Evolutionary conservation across 1,284 basidiomycete genomes (phyloP).

Genomic region (Irpex sp.): DNA sequence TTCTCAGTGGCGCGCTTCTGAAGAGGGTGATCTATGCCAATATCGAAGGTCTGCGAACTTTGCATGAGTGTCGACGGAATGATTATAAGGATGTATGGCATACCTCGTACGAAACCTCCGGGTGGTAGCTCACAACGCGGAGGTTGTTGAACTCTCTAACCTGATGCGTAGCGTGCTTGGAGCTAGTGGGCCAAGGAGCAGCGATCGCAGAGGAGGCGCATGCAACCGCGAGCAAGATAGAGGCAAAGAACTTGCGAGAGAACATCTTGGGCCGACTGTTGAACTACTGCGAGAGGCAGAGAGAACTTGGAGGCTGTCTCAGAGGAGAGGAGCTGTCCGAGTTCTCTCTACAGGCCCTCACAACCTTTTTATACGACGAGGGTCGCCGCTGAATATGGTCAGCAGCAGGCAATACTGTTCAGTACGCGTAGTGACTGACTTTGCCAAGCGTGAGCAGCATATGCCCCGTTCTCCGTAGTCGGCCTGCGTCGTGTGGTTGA

Average conservation of each 20-base stretch:
- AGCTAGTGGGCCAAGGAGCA: conserved; percentile 23
- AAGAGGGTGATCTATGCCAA: not conserved
- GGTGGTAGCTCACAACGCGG: conserved; percentile 38
- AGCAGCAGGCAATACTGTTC: not conserved
- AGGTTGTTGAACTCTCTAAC: conserved; percentile 33
- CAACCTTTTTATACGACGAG: not conserved
- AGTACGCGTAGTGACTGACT: not conserved
- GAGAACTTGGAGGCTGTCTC: not conserved
- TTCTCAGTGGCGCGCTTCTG: not conserved
- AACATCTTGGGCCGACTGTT: conserved; percentile 14
- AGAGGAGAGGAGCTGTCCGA: not conserved
- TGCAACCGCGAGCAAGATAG: conserved; percentile 27
- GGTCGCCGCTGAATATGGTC: not conserved
- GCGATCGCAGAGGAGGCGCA: conserved; percentile 25
- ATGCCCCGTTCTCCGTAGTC: not conserved
- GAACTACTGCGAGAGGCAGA: not conserved
- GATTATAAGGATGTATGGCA: conserved; percentile 1
- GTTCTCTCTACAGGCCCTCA: not conserved
- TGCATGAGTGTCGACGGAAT: not conserved
- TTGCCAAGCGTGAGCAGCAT: not conserved
- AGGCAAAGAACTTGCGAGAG: conserved; percentile 27
- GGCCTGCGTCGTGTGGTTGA: not conserved
- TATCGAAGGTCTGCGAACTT: not conserved
- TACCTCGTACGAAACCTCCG: conserved; percentile 40
- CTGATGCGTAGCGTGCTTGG: conserved; percentile 39